Evolutionary conservation across 768 basidiomycete species (phyloP), one percentile per base, ranked within the genome.

Genomic region (Hortiboletus flavorubellus): DNA sequence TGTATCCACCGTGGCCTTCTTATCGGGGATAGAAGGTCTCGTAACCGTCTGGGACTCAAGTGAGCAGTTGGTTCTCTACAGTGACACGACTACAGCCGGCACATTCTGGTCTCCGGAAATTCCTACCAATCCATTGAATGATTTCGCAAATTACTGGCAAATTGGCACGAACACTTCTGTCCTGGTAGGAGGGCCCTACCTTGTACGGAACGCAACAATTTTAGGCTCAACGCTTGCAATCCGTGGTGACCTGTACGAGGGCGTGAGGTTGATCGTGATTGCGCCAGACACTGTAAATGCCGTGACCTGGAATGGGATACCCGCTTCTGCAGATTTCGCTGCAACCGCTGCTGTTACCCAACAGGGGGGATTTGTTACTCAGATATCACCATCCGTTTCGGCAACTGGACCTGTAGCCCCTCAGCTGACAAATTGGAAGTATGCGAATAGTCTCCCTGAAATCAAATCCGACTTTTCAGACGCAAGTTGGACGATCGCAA

Each of bases 91-190:
- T 14, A 87, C 86, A 0, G 85, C 86, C 3, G 80, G 78, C 31
- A 86, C 84, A 0, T 90, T 91, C 74, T 93, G 87, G 84, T 77
- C 86, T 5, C 92, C 92, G 2, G 77, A 81, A 16, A 75, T 92
- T 41, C 69, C 84, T 6, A 70, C 72, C 1, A 59, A 65, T 7
- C 40, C 56, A 18, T 68, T 64, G 4, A 71, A 77, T 30, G 73
- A 78, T 12, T 76, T 86, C 52, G 73, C 73, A 40, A 82, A 80
- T 60, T 91, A 76, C 75, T 92, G 86, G 85, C 76, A 82, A 49
- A 72, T 89, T 48, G 90, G 91, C 29, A 84, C 86, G 23, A 91
- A 91, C 61, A 67, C 76, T 4, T 82, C 86, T 11, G 75, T 88
- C 26, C 74, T 93, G 1, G 76, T 87, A 26, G 81, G 81, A 21